Base-by-base conservation (phyloP, 2,329 filamentous ascomycete species). In the Penicillium sp. region DNA sequence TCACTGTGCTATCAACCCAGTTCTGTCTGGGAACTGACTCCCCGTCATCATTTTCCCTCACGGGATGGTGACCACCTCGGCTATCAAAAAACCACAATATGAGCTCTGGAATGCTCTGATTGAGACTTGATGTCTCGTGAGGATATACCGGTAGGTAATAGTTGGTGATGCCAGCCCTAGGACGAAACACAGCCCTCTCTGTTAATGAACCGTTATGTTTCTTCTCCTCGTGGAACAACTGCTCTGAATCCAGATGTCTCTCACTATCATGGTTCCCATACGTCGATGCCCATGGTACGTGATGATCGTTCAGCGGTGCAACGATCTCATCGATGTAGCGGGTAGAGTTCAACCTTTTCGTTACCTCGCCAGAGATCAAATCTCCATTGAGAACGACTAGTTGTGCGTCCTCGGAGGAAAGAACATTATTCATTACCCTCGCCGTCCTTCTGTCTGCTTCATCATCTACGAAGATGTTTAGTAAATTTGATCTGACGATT, bases 51-150 rank as follows among this genome's bases (percentile, higher is more conserved):
- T 25, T 64, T 49, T 1, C 56, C 58, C 16, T 77, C 55, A 71
- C 75, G 57, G 76, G 81, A 41, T 73, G 70, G 43, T 72, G 72
- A 7, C 83, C 83, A 30, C 84, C 83, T 13, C 79, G 75, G 47
- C 76, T 80, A 60, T 89, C 86, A 58, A 89, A 88, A 69, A 88
- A 88, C 83, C 84, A 89, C 1, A 89, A 71, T 0, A 89, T 60
- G 7, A 75, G 59, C 7, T 61, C 57, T 6, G 80, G 77, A 1
- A 38, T 41, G 10, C 50, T 48, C 13, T 61, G 57, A 11, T 46
- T 40, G 6, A 58, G 46, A 50, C 75, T 72, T 4, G 58, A 46
- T 50, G 75, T 72, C 59, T 77, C 78, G 41, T 62, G 52, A 10
- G 68, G 63, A 57, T 77, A 80, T 2, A 83, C 65, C 0, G 74